phyloP scores from a whole-genome alignment of 106 monocot species.

The Iris macrosiphon region DNA sequence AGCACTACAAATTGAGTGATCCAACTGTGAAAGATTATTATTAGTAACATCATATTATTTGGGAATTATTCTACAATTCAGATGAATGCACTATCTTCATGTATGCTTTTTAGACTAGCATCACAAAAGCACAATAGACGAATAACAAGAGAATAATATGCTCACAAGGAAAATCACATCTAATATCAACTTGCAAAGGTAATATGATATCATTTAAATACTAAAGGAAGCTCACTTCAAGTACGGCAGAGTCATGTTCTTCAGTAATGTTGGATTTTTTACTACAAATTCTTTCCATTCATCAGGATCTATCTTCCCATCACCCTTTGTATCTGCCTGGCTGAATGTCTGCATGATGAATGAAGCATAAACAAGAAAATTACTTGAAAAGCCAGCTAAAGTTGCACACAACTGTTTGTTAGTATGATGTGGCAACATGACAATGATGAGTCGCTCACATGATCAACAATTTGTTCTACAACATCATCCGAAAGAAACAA shows the following conservation, averaged over 20 bases:
- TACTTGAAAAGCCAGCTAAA: not conserved
- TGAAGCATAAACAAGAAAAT: not conserved
- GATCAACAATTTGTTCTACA: slow-evolving; percentile 53
- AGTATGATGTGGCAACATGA: not conserved
- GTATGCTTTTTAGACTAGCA: too few relatives aligned
- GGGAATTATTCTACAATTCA: too few relatives aligned
- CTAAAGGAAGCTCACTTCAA: slow-evolving; percentile 22
- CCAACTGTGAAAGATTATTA: too few relatives aligned
- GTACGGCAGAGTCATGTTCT: slow-evolving; percentile 81
- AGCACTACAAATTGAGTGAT: too few relatives aligned
- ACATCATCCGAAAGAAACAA: slow-evolving; percentile 62
- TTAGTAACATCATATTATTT: too few relatives aligned
- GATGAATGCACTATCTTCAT: too few relatives aligned
- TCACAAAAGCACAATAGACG: too few relatives aligned
- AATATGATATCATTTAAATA: too few relatives aligned
- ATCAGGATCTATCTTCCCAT: slow-evolving; percentile 35
- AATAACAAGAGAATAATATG: too few relatives aligned
- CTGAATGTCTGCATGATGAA: slow-evolving; percentile 21
- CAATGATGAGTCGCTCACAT: slow-evolving; percentile 17
- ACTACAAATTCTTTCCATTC: slow-evolving; percentile 62
- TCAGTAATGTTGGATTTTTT: slow-evolving; percentile 48
- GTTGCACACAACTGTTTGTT: not conserved
- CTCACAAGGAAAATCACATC: too few relatives aligned
- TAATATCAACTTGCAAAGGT: too few relatives aligned
- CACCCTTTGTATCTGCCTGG: slow-evolving; percentile 31